Evolutionary conservation across 352 stramenopile genomes (phyloP), one percentile per base, ranked within the genome.

Genomic region (Phytopythium delawarense): DNA sequence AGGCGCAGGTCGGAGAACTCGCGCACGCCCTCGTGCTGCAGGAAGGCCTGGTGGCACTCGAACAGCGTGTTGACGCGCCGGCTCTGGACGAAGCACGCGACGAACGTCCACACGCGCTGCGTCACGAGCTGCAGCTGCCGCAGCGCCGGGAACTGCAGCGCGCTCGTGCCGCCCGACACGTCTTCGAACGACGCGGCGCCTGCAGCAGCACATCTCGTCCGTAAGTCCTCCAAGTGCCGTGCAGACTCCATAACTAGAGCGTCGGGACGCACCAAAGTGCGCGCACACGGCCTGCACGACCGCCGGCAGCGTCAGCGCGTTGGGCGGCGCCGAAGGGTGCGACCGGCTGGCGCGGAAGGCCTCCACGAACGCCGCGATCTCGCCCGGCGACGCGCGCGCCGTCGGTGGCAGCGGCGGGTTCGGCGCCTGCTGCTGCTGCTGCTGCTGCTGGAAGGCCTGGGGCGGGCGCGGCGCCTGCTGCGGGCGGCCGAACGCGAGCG

Each of bases 101-200:
- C 79, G 39, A 93, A 93, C 13, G 70, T 88, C 84, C 84, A 93
- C 59, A 93, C 71, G 20, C 84, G 80, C 73, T 91, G 79, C 61
- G 88, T 84, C 50, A 88, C 66, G 44, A 71, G 71, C 52, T 91
- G 77, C 32, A 93, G 50, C 34, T 91, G 79, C 0, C 78, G 65
- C 34, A 93, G 64, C 25, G 60, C 65, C 8, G 78, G 74, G 13
- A 89, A 50, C 44, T 87, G 77, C 61, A 83, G 58, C 1, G 80
- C 70, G 25, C 52, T 65, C 2, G 64, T 59, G 39, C 55, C 55
- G 7, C 74, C 81, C 51, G 84, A 63, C 2, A 89, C 70, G 23
- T 90, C 78, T 34, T 91, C 79, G 46, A 85, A 84, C 7, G 75
- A 63, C 53, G 62, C 69, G 12, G 79, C 70, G 44, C 74, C 80